Percentiles rank a stretch among this genome's conserved stretches.
Conservation (phyloP, 2,329 filamentous ascomycete species). For the Fusarium phyllophilum region DNA sequence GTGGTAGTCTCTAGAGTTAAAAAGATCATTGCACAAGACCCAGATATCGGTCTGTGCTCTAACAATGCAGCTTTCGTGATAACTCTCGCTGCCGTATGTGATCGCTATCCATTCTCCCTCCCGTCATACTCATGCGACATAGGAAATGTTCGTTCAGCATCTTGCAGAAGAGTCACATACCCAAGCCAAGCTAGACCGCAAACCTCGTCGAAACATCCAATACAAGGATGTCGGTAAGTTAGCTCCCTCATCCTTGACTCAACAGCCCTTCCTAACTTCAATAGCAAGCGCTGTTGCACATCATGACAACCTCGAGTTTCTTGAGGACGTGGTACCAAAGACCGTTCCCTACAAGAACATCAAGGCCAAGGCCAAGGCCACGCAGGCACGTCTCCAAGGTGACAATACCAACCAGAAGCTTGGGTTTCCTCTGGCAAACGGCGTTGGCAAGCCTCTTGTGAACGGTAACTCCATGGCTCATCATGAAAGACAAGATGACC, state of each 20-base stretch:
- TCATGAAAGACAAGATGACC: constrained; percentile 51
- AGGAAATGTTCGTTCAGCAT: constrained; percentile 97
- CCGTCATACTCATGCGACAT: constrained; percentile 5
- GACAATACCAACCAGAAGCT: constrained; percentile 51
- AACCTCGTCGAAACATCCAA: constrained; percentile 92
- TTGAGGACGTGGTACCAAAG: constrained; percentile 89
- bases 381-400: constrained; percentile 56
- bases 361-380: constrained; percentile 70
- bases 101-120: background rate
- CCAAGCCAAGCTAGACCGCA: constrained; percentile 89
- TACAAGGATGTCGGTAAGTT: constrained; percentile 88
- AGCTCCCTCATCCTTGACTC: background rate
- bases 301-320: constrained; percentile 94
- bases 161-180: constrained; percentile 86
- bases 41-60: constrained; percentile 85
- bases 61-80: constrained; percentile 96
- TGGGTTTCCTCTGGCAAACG: constrained; percentile 38
- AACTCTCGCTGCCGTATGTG: constrained; percentile 81
- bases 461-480: constrained; percentile 45
- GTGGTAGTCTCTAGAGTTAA: constrained; percentile 87
- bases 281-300: constrained; percentile 85
- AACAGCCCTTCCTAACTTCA: constrained; percentile 6
- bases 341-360: constrained; percentile 83
- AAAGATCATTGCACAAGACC: constrained; percentile 91
- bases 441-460: constrained; percentile 43